Conservation (phyloP, 129 eudicot genomes). For the Smallanthus sonchifolius region DNA sequence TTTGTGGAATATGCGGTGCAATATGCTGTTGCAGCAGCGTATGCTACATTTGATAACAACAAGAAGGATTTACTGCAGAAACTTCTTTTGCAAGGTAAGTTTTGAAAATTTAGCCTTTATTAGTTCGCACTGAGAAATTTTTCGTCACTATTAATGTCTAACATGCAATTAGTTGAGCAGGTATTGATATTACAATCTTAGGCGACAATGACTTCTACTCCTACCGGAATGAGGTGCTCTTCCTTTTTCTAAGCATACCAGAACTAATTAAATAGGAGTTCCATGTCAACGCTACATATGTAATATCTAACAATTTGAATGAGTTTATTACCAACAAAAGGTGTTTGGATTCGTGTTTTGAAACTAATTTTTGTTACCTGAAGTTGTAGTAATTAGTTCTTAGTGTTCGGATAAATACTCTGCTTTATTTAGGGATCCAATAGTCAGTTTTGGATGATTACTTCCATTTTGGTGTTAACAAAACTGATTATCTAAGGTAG, state of each 20-base stretch:
- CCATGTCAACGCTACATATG: neutral
- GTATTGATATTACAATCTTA: constrained; percentile 71
- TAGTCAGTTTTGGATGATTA: neutral
- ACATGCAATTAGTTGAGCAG: constrained; percentile 52
- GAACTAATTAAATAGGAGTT: neutral
- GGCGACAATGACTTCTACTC: constrained; percentile 88
- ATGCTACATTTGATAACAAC: constrained; percentile 50
- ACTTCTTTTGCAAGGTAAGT: constrained; percentile 68
- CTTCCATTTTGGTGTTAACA: no score
- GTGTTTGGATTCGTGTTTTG: neutral
- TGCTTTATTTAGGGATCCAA: neutral
- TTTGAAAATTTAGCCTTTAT: neutral
- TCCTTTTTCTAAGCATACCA: neutral
- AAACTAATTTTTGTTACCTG: neutral
- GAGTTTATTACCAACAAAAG: neutral
- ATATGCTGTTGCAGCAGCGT: constrained; percentile 86
- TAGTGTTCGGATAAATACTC: neutral
- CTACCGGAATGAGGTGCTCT: constrained; percentile 76
- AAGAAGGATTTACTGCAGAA: constrained; percentile 58
- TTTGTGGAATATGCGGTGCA: constrained; percentile 95
- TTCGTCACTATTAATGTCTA: constrained; percentile 12
- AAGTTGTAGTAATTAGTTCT: neutral
- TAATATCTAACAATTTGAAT: neutral
- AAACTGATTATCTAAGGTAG: neutral
- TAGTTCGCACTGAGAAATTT: neutral